Base-by-base conservation (phyloP, 2,329 filamentous ascomycete species). In the Ophiosphaerella herpotricha region DNA sequence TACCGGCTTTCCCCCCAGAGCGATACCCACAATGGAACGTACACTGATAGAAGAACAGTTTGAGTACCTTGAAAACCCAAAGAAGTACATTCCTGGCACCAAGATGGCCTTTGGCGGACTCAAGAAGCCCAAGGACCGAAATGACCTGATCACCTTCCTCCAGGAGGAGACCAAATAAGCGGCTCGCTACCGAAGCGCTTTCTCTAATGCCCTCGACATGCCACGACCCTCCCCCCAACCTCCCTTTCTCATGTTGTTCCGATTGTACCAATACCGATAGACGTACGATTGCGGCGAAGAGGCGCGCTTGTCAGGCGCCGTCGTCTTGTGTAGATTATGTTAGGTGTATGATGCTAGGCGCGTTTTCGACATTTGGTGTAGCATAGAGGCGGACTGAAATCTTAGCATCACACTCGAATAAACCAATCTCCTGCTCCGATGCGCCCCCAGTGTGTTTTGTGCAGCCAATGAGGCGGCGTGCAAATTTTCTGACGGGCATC, bases 51-150 rank as follows among this genome's bases (percentile, higher is more conserved):
- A 31, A 41, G 11, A 29, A 41, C 68, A 92, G 90, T 97, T 96
- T 81, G 85, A 87, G 66, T 99, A 99, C 87, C 92, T 99, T 73
- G 94, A 99, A 86, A 97, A 97, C 89, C 94, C 94, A 82, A 99
- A 99, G 89, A 97, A 97, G 86, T 99, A 92, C 87, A 97, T 99
- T 64, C 94, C 94, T 68, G 94, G 94, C 69, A 99, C 94, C 82
- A 99, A 97, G 91, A 99, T 99, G 94, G 94, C 94, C 72, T 99
- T 97, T 77, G 94, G 94, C 82, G 94, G 94, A 78, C 86, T 99
- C 75, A 99, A 99, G 92, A 99, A 99, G 90, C 85, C 86, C 75
- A 97, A 97, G 90, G 94, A 97, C 83, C 86, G 94, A 78, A 96
- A 97, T 78, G 93, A 99, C 80, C 84, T 99, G 72, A 96, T 99